A percentile compares a stretch with the other conserved stretches of the same genome.
Conservation (phyloP, 805 yeast genomes). For the Saccharomycopsis microspora region DNA sequence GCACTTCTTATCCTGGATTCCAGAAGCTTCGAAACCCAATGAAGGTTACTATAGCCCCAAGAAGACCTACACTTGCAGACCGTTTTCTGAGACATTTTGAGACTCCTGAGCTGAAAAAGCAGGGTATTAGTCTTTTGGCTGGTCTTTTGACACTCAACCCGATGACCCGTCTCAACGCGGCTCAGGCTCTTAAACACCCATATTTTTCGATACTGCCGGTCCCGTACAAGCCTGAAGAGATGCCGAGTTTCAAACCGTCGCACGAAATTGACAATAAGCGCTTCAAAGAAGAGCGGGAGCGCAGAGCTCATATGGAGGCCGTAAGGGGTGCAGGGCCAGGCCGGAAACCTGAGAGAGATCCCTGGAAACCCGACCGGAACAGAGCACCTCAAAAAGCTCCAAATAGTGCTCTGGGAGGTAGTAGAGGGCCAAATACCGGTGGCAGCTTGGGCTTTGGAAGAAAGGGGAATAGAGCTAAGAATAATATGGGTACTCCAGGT, state of each 20-base stretch:
- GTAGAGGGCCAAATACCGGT: too few species aligned
- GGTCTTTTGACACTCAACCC: conserved; percentile 66
- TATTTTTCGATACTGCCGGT: conserved; percentile 61
- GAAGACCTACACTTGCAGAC: conserved; percentile 33
- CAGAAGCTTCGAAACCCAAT: conserved; percentile 49
- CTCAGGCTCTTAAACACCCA: conserved; percentile 58
- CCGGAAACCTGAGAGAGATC: too few species aligned
- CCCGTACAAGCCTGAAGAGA: conserved; percentile 42
- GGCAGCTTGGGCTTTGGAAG: too few species aligned
- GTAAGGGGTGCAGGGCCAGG: background rate
- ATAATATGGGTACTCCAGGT: too few species aligned
- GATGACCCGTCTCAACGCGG: conserved; percentile 59
- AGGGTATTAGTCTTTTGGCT: conserved; percentile 43
- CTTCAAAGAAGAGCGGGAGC: conserved; percentile 30
- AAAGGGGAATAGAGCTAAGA: too few species aligned
- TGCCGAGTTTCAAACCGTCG: conserved; percentile 51
- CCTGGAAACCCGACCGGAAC: too few species aligned
- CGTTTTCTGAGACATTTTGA: conserved; percentile 33
- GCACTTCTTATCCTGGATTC: conserved; percentile 16
- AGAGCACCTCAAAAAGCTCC: too few species aligned
- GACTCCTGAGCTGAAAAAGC: conserved; percentile 12
- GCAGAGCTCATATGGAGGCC: background rate
- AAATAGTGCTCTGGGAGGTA: too few species aligned
- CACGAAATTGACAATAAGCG: conserved; percentile 77
- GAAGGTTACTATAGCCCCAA: conserved; percentile 21